Conservation (phyloP, 2,329 filamentous ascomycete species). For the Pseudocercospora eumusae region DNA sequence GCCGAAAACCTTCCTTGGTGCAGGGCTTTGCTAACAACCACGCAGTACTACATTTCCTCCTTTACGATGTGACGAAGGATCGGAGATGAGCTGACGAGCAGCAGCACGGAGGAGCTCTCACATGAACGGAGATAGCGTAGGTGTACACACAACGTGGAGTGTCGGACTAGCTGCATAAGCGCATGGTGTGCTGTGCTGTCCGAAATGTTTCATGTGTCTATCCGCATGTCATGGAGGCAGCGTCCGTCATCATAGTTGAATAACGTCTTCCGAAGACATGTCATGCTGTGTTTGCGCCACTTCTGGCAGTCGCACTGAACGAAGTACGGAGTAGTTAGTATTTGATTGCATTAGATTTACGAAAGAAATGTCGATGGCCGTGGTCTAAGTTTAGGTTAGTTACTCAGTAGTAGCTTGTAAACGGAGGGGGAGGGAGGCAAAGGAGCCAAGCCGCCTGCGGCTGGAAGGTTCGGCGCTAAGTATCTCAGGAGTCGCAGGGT, state of each 20-base stretch:
- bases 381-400: conserved; percentile 6
- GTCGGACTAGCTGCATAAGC: not conserved
- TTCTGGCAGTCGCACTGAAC: not conserved
- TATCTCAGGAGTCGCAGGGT: conserved; percentile 8
- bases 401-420: too few species aligned
- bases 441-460: conserved; percentile 6
- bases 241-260: not conserved
- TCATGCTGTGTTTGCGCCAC: not conserved
- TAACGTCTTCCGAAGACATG: not conserved
- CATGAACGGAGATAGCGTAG: not conserved
- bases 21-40: conserved; percentile 23
- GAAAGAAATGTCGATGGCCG: not conserved
- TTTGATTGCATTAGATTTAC: not conserved
- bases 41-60: conserved; percentile 60
- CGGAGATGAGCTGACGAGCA: not conserved
- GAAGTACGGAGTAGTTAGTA: not conserved
- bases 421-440: too few species aligned
- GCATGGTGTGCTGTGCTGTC: not conserved
- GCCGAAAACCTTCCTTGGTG: not conserved
- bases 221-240: not conserved
- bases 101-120: not conserved
- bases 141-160: conserved; percentile 1
- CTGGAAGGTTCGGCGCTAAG: conserved; percentile 3
- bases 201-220: conserved; percentile 16
- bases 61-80: conserved; percentile 40